Evolutionary conservation across 2,329 filamentous ascomycete genomes (phyloP), one percentile per base, ranked within the genome.

Genomic region (Lachnellula hyalina): DNA sequence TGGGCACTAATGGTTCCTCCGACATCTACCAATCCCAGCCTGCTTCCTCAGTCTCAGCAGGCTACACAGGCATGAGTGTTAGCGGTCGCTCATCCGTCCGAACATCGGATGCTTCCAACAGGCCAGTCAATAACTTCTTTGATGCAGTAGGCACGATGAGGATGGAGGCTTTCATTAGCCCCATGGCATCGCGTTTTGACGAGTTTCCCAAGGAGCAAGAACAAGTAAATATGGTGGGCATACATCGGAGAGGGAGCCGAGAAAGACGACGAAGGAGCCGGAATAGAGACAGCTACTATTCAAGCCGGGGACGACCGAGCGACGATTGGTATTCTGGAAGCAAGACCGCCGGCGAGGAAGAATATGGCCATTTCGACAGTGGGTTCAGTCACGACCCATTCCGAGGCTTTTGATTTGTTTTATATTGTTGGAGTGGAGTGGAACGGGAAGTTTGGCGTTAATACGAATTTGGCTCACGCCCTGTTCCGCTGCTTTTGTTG

Each of bases 141-240:
- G 91, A 95, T 64, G 88, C 88, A 1, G 86, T 95, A 55, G 91
- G 92, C 1, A 97, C 92, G 2, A 84, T 97, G 47, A 84, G 94
- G 28, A 97, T 99, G 93, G 93, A 97, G 71, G 94, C 94, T 0
- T 99, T 97, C 70, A 95, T 99, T 62, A 84, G 77, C 63, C 83
- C 83, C 0, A 69, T 85, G 11, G 75, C 80, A 11, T 56, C 55
- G 8, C 52, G 60, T 14, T 68, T 67, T 46, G 65, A 68, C 28
- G 65, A 68, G 36, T 65, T 52, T 51, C 65, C 65, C 3, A 61
- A 69, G 47, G 67, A 70, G 56, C 60, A 65, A 53, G 67, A 68
- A 40, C 66, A 69, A 51, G 66, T 70, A 63, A 59, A 65, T 28
- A 52, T 65, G 44, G 54, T 62, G 1, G 62, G 61, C 5, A 57